Evolutionary conservation across 768 basidiomycete genomes (phyloP).

Genomic region (Psilocybe azurescens): DNA sequence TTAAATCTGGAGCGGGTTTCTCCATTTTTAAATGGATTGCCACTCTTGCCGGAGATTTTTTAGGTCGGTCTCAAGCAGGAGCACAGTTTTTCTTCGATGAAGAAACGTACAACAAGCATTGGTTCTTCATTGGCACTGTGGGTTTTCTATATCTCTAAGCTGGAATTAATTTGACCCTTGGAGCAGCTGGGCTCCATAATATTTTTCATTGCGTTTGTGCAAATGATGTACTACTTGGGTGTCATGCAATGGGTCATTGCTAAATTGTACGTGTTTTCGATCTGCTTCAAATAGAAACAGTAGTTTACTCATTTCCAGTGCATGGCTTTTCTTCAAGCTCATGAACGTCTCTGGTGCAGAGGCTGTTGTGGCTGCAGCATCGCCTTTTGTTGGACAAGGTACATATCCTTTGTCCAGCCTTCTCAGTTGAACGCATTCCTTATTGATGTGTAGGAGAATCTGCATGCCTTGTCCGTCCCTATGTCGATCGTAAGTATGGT

Average conservation of each 20-base stretch:
- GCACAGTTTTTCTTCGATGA: slow-evolving; percentile 84
- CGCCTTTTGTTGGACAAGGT: slow-evolving; percentile 91
- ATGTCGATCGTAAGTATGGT: slow-evolving; percentile 60
- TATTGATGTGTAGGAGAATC: slow-evolving; percentile 55
- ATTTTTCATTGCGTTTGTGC: slow-evolving; percentile 92
- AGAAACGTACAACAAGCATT: slow-evolving; percentile 66
- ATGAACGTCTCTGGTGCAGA: slow-evolving; percentile 93
- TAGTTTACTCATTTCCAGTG: slow-evolving; percentile 44
- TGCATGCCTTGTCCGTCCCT: slow-evolving; percentile 84
- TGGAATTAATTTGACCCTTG: neutral
- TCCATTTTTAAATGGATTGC: slow-evolving; percentile 86
- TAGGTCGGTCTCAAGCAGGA: slow-evolving; percentile 68
- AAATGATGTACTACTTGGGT: slow-evolving; percentile 89
- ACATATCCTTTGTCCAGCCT: neutral
- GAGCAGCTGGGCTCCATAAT: slow-evolving; percentile 75
- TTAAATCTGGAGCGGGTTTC: slow-evolving; percentile 87
- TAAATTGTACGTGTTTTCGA: slow-evolving; percentile 65
- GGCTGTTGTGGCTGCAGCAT: slow-evolving; percentile 89
- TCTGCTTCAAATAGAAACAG: neutral
- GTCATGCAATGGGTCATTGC: slow-evolving; percentile 95
- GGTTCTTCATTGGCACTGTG: slow-evolving; percentile 86
- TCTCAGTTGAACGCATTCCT: neutral
- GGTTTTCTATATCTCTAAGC: slow-evolving; percentile 26
- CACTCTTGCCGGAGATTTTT: slow-evolving; percentile 78
- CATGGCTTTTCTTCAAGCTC: slow-evolving; percentile 92